Evolutionary conservation across 2,329 filamentous ascomycete species (phyloP), one percentile per base, ranked within the genome.

Genomic region (Fonsecaea monophora): DNA sequence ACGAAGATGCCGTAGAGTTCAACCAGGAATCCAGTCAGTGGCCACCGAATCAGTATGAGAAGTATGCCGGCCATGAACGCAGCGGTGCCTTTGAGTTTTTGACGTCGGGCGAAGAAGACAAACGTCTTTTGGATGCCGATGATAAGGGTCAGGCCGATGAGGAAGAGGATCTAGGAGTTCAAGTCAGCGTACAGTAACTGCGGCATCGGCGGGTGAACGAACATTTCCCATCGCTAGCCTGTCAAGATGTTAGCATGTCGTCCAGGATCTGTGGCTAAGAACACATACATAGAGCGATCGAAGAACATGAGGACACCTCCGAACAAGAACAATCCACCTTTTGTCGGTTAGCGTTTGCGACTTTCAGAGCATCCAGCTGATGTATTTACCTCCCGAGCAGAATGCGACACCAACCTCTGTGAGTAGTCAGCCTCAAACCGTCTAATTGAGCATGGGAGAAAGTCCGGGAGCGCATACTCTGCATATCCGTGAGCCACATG

Each of bases 191-290:
- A 15, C 18, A 37, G 65, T 38, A 59, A 69, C 69, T 56, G 64
- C 65, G 66, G 60, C 64, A 57, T 60, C 56, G 50, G 62, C 50
- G 69, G 32, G 42, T 68, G 63, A 53, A 58, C 77, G 83, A 75
- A 94, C 91, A 77, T 98, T 98, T 82, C 95, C 95, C 95, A 98
- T 98, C 73, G 94, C 94, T 64, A 99, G 88, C 88, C 92, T 95
- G 71, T 7, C 25, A 37, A 30, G n/a, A 8, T 48, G 60, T 69
- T 32, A 66, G 50, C 30, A 48, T n/a, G 35, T 50, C 25, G n/a
- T 48, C 13, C 53, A 40, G 56, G 58, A 38, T 58, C 34, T 35
- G 25, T 63, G 65, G 21, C 50, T 21, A 15, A 30, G 37, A 62
- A 50, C 9, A 84, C 89, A 76, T 83, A 94, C 92, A 98, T 94